A percentile compares a stretch with the other conserved stretches of the same genome.
phyloP scores from a whole-genome alignment of 108 stramenopile genomes.

The Cyclotella cryptica region DNA sequence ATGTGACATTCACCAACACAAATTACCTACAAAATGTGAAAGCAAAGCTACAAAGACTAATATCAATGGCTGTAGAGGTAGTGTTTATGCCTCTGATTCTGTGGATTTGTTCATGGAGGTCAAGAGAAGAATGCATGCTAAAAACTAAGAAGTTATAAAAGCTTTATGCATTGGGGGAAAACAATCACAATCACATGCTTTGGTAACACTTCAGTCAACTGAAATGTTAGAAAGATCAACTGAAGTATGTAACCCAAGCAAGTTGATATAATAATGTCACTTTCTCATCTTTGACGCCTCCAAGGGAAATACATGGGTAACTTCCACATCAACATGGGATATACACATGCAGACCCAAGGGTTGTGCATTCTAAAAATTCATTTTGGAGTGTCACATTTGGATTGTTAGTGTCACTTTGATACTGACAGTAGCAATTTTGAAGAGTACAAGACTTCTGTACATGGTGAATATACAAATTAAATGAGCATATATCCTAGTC shows the following conservation, averaged over 20 bases:
- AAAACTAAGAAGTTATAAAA: no score
- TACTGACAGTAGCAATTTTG: neutral
- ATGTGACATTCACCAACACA: no score
- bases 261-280: neutral
- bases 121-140: no score
- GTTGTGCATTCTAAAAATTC: neutral
- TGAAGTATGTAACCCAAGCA: neutral
- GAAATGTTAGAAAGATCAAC: neutral
- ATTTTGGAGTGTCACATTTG: neutral
- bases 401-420: neutral
- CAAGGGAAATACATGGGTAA: constrained; percentile 1
- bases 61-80: no score
- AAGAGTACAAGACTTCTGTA: neutral
- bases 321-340: neutral
- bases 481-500: neutral
- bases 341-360: neutral
- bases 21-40: no score
- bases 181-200: no score
- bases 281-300: neutral
- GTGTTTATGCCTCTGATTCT: no score
- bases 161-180: no score
- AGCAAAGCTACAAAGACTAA: no score
- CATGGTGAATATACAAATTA: neutral
- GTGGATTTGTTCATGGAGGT: no score
- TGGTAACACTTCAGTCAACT: no score